Evolutionary conservation across 2,329 filamentous ascomycete species (phyloP).

Genomic region (Epichloe gansuensis): DNA sequence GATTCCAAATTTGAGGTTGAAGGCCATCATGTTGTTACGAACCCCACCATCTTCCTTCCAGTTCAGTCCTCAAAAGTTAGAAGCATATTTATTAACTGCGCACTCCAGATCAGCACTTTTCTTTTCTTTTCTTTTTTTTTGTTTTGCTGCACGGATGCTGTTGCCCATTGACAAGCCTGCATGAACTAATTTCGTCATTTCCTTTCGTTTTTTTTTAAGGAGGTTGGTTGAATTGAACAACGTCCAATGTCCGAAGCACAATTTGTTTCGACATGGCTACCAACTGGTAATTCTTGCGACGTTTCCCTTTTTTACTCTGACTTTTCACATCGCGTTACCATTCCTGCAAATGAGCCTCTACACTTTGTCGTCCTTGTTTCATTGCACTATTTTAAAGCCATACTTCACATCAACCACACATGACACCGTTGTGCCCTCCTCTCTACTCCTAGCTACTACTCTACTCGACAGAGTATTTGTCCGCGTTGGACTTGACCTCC

Average conservation of each 20-base stretch:
- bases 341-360: background rate
- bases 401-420: background rate
- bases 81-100: background rate
- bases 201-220: too few species aligned
- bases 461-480: constrained; percentile 66
- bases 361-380: background rate
- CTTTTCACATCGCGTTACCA: background rate
- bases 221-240: background rate
- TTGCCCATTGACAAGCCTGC: background rate
- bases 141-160: background rate
- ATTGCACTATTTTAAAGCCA: background rate
- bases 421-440: background rate
- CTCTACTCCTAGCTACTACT: background rate
- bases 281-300: background rate
- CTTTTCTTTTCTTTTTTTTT: background rate
- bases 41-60: background rate
- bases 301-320: background rate
- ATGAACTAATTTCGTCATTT: background rate
- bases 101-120: background rate
- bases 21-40: background rate
- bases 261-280: background rate
- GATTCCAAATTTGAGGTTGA: background rate
- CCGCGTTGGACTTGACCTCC: constrained; percentile 64
- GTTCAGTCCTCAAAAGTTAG: background rate
- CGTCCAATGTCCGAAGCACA: background rate